A percentile compares a stretch with the other conserved stretches of the same genome.
Conservation (phyloP, 441 rosid genomes). For the Gossypium schwendimanii region DNA sequence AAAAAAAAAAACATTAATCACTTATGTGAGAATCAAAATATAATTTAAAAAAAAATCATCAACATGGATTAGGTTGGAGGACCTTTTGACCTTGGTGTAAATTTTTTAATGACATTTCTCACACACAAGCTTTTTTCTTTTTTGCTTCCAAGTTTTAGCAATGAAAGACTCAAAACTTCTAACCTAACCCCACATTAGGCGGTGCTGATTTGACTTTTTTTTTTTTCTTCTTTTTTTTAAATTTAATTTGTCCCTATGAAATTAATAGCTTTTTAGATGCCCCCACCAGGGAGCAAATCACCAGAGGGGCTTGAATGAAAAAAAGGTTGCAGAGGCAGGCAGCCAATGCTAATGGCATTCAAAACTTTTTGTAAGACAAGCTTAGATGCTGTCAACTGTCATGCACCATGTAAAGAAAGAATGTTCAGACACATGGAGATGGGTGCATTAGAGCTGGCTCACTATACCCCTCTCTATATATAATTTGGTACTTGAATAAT, state of each 20-base stretch:
- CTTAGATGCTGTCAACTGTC: background rate
- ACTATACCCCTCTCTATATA: too few relatives aligned
- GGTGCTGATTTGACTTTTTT: background rate
- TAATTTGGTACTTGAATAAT: too few relatives aligned
- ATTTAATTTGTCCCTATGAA: too few relatives aligned
- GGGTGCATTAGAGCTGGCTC: background rate
- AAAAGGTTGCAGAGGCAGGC: too few relatives aligned
- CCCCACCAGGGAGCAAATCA: background rate
- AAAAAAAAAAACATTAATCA: too few relatives aligned
- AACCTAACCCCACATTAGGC: conserved; percentile 16
- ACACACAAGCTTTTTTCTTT: background rate
- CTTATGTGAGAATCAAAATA: too few relatives aligned
- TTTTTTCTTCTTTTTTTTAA: background rate
- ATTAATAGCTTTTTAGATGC: background rate
- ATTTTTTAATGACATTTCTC: background rate
- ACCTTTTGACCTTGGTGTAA: too few relatives aligned
- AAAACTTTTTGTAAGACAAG: conserved; percentile 7
- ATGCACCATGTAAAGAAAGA: background rate
- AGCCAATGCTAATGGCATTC: too few relatives aligned
- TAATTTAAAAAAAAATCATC: too few relatives aligned
- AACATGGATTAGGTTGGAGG: too few relatives aligned
- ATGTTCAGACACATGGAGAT: background rate
- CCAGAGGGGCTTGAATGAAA: too few relatives aligned
- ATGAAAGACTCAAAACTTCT: conserved; percentile 12
- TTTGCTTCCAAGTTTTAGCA: conserved; percentile 20